Base-by-base conservation (phyloP, 2,329 filamentous ascomycete genomes). In the Trichocomaceae sp. region DNA sequence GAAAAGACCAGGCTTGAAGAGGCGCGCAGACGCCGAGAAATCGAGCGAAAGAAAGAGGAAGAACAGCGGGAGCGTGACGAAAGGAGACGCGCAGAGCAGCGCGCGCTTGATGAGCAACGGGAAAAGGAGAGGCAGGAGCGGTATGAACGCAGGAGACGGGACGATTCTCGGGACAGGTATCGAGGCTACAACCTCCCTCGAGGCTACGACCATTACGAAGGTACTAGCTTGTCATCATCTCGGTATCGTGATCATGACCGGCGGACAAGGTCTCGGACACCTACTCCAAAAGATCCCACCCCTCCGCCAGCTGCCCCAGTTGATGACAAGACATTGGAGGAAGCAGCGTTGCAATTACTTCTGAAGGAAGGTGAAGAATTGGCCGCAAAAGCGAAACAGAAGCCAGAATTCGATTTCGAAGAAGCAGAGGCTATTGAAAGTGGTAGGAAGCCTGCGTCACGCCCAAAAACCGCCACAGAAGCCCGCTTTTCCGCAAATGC, bases 241-340 rank as follows among this genome's bases (percentile, higher is more conserved):
- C 61, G 64, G 19, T 58, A 65, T 37, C 65, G 66, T 39, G 64
- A 64, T 54, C 67, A 63, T 54, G 64, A 64, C 52, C 67, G 63
- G 50, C 61, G 60, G 47, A 68, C 69, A 22, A 68, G 63, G 46
- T 64, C 68, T 13, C 26, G 45, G 20, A 45, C 54, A 2, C 57
- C 61, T 31, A 63, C 66, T 3, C 65, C 68, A 2, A 71, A 71
- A 57, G 65, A 68, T 29, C 62, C 67, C 3, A 67, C 64, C n/a
- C 62, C 66, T 3, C 59, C 63, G 6, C 59, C 54, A 10, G 56
- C 60, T 12, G 54, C 61, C 2, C 68, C 69, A 9, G 74, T 80
- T 48, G 74, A 76, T 55, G 78, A 82, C 56, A 80, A 82, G 64
- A 74, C 77, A 17, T 64, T 83, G 46, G 80, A 83, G 61, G 76